phyloP scores from a whole-genome alignment of 208 protist species.

The Porcisia hertigi region DNA sequence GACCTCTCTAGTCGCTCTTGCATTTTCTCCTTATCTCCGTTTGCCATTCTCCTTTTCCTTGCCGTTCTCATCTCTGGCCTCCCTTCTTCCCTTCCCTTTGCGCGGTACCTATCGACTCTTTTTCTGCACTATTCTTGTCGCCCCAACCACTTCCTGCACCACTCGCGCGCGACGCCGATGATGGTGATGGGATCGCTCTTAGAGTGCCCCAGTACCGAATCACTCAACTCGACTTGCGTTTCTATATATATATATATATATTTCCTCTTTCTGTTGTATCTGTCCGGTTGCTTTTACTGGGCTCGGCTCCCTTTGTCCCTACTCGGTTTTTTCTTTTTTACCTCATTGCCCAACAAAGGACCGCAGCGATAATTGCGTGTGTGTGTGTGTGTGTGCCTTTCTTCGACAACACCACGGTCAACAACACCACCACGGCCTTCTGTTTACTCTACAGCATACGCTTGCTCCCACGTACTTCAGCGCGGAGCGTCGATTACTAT shows the following conservation, averaged over 20 bases:
- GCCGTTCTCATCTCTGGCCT: not conserved
- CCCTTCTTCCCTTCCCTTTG: not conserved
- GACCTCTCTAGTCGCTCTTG: too few relatives aligned
- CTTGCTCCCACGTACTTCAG: not conserved
- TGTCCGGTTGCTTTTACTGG: not conserved
- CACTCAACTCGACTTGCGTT: not conserved
- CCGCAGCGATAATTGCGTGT: too few relatives aligned
- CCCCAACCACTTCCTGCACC: too few relatives aligned
- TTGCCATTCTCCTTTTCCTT: not conserved
- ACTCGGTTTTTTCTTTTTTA: not conserved
- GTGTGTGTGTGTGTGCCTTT: not conserved
- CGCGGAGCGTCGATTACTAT: not conserved
- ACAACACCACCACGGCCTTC: not conserved
- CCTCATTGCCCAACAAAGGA: not conserved
- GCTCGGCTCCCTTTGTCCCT: not conserved
- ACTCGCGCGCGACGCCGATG: not conserved
- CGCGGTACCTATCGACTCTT: not conserved
- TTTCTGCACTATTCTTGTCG: not conserved
- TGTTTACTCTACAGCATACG: not conserved
- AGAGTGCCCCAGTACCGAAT: not conserved
- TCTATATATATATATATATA: not conserved
- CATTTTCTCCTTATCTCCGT: not conserved
- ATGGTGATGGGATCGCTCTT: not conserved
- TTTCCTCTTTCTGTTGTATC: conserved; percentile 1
- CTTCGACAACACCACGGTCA: not conserved